Percentiles rank a stretch among this genome's conserved stretches.
Conservation (phyloP, 1,284 basidiomycete genomes). For the Marasmius oreades region DNA sequence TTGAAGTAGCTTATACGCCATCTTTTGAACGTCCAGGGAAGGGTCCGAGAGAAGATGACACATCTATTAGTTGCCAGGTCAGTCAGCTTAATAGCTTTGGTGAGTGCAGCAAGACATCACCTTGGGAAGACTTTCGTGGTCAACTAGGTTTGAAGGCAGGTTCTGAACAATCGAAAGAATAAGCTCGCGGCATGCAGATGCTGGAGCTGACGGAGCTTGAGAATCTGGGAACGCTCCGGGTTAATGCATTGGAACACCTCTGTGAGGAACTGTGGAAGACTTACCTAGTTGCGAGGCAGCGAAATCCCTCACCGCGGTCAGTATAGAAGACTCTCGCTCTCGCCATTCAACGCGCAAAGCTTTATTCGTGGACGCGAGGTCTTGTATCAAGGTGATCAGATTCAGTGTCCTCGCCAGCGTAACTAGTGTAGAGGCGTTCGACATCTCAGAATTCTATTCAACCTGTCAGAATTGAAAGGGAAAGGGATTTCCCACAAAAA, state of each 20-base stretch:
- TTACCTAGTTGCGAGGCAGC: slow-evolving; percentile 51
- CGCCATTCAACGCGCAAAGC: slow-evolving; percentile 69
- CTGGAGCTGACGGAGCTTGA: slow-evolving; percentile 46
- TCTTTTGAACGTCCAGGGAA: slow-evolving; percentile 64
- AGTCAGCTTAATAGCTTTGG: not conserved
- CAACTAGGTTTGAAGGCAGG: slow-evolving; percentile 61
- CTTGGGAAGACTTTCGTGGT: slow-evolving; percentile 60
- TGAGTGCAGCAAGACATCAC: slow-evolving; percentile 29
- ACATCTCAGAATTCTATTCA: slow-evolving; percentile 56
- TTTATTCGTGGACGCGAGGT: slow-evolving; percentile 73
- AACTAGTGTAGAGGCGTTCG: slow-evolving; percentile 57
- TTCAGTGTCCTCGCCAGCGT: slow-evolving; percentile 67
- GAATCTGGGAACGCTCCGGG: slow-evolving; percentile 28
- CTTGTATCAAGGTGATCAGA: slow-evolving; percentile 68
- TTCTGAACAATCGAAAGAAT: slow-evolving; percentile 67
- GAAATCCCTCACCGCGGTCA: slow-evolving; percentile 59
- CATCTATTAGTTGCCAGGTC: slow-evolving; percentile 45
- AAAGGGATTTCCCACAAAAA: not conserved
- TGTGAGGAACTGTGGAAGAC: slow-evolving; percentile 17
- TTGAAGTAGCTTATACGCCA: slow-evolving; percentile 66
- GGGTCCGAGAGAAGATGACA: slow-evolving; percentile 69
- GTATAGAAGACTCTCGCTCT: slow-evolving; percentile 47
- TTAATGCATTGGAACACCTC: slow-evolving; percentile 4
- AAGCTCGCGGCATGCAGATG: slow-evolving; percentile 63
- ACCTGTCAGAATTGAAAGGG: slow-evolving; percentile 3